Conservation (phyloP, 1,139 yeast genomes). For the Petasospora rhodanensis region DNA sequence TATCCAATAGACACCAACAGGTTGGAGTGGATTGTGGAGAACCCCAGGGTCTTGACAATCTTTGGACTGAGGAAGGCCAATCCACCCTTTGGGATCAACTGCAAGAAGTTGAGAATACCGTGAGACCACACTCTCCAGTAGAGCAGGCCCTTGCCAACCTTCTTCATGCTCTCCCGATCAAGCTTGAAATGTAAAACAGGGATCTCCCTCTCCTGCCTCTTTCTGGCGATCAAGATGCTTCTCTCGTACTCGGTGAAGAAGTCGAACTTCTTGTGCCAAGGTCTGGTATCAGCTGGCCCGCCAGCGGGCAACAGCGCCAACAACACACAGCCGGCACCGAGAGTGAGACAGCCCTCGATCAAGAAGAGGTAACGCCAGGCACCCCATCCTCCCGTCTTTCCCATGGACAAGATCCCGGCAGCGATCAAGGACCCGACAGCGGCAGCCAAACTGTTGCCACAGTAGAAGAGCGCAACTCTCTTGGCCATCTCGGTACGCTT, state of each 20-base stretch:
- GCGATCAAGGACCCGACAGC: conserved; percentile 3
- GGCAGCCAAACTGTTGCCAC: conserved; percentile 6
- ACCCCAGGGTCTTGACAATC: not conserved
- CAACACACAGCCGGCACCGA: not conserved
- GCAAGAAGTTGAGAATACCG: not conserved
- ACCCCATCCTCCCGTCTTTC: conserved; percentile 46
- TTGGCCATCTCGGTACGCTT: conserved; percentile 2
- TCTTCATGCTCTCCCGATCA: not conserved
- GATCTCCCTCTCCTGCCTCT: not conserved
- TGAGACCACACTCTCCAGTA: not conserved
- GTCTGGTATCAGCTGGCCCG: not conserved
- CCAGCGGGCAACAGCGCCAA: not conserved
- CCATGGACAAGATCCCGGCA: conserved; percentile 3
- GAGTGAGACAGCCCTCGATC: conserved; percentile 42
- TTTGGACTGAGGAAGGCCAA: not conserved
- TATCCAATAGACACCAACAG: not conserved
- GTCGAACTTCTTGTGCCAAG: not conserved
- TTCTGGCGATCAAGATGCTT: not conserved
- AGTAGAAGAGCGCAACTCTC: conserved; percentile 6
- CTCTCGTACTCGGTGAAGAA: not conserved
- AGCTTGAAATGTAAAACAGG: not conserved
- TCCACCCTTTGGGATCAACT: not conserved
- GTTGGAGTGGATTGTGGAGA: not conserved
- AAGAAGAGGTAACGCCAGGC: conserved; percentile 82
- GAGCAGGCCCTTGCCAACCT: not conserved